Percentiles rank a stretch among this genome's conserved stretches.
phyloP scores from a whole-genome alignment of 139 green algal species.

The Ostreobium quekettii region DNA sequence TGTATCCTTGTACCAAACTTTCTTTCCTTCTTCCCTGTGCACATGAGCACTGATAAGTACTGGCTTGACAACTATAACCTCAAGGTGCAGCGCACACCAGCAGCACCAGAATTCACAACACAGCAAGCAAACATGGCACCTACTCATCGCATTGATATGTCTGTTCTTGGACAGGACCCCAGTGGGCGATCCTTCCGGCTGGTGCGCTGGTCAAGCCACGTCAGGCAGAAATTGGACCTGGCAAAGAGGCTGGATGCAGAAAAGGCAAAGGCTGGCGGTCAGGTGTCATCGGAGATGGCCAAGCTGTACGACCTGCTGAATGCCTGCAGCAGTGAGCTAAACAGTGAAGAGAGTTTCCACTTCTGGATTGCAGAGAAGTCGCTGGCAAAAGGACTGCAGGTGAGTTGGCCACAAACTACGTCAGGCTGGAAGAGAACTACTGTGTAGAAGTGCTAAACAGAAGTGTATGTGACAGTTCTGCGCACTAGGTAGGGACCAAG shows the following conservation, averaged over 20 bases:
- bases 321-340: conserved; percentile 1
- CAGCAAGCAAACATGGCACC: background rate
- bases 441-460: too few species aligned
- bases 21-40: background rate
- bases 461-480: too few species aligned
- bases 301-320: conserved; percentile 7
- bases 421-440: too few species aligned
- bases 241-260: conserved; percentile 9
- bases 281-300: background rate
- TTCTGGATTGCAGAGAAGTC: conserved; percentile 18
- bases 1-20: background rate
- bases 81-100: too few species aligned
- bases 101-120: too few species aligned
- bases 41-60: background rate
- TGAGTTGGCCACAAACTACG: too few species aligned
- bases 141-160: background rate
- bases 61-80: too few species aligned
- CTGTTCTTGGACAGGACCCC: background rate
- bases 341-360: conserved; percentile 11
- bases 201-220: background rate
- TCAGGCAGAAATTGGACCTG: conserved; percentile 8
- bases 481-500: too few species aligned
- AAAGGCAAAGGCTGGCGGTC: background rate
- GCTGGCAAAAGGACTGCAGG: conserved; percentile 4
- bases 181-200: conserved; percentile 18